Evolutionary conservation across 805 yeast species (phyloP), one percentile per base, ranked within the genome.

Genomic region (Kuraishia cidri): DNA sequence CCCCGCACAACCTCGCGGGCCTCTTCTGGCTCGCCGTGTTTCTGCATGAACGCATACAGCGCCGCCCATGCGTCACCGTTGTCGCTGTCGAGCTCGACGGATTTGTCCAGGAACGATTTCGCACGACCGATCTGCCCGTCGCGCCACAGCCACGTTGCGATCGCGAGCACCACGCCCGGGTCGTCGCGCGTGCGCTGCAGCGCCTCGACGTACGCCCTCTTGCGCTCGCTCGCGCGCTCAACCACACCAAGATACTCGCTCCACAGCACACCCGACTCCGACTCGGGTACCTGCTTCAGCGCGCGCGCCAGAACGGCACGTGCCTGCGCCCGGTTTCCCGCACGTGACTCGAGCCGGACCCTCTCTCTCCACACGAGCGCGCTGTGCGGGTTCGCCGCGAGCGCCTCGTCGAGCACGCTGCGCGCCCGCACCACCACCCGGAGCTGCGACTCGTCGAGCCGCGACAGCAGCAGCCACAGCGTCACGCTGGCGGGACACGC

Each of bases 21-120:
- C 10, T 69, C 75, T 2, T 50, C 56, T 4, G 45, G 48, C 4
- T 52, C 42, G 2, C 66, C 69, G 31, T 56, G 58, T 38, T 63
- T 67, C 14, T 42, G 32, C 28, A 62, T 36, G 39, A 68, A 72
- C 18, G 64, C 60, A 43, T 70, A 72, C 31, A 64, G 46, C 79
- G 86, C 79, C 1, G 75, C 70, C 81, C 94, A 86, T 3, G 67
- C 54, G 53, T 88, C 97, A 4, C 95, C 97, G 47, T 62, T 70
- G n/a, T 55, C 60, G 1, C 60, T 51, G 35, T 77, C 75, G 2
- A 64, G 60, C n/a, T 56, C 60, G 8, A 79, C 48, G 0, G 92
- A 82, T 33, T 81, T 62, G 30, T 79, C 79, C 35, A 86, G 71
- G 86, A 95, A 88, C 10, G 76, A 65, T 35, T 63, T 59, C 0